Evolutionary conservation across 768 basidiomycete genomes (phyloP), one percentile per base, ranked within the genome.

Genomic region (Boletus reticulatus): DNA sequence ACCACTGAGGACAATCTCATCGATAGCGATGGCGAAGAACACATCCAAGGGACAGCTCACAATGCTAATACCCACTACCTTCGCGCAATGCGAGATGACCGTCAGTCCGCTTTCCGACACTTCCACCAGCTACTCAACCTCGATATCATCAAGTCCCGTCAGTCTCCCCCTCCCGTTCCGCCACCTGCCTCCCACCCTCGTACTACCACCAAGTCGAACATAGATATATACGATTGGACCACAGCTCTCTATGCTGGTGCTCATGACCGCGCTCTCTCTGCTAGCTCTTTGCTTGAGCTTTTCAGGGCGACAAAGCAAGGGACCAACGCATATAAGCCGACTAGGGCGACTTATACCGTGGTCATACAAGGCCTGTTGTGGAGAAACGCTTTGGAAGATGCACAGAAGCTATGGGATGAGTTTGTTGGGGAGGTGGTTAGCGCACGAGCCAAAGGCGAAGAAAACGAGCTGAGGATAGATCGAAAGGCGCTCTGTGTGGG

Each of bases 291-390:
- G 17, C 59, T 81, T 27, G 54, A 62, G 0, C 63, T 78, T 27
- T 80, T 80, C 59, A 56, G 72, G 19, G 67, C 69, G n/a, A 62
- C 71, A 6, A 65, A 62, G 3, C 56, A 62, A 16, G 58, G 56
- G 36, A 65, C 66, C n/a, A 59, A 42, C 45, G 51, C 64, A 19
- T 69, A 79, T 22, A 70, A 67, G 27, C 77, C 80, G 0, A 80
- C 75, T 4, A 69, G 76, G 13, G 78, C 72, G 0, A 77, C 84
- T 0, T 80, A 84, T 61, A 84, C 82, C 19, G 69, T 82, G 29
- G 68, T 84, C 54, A 75, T 88, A 39, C 77, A 77, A 31, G 84
- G 80, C 1, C 69, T 88, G 9, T 59, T 85, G 13, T 68, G 71
- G 12, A 79, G 80, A 45, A 59, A 70, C 27, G 74, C 76, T 14